Evolutionary conservation across 2,329 filamentous ascomycete species (phyloP).

Genomic region (Phialophora tarda): DNA sequence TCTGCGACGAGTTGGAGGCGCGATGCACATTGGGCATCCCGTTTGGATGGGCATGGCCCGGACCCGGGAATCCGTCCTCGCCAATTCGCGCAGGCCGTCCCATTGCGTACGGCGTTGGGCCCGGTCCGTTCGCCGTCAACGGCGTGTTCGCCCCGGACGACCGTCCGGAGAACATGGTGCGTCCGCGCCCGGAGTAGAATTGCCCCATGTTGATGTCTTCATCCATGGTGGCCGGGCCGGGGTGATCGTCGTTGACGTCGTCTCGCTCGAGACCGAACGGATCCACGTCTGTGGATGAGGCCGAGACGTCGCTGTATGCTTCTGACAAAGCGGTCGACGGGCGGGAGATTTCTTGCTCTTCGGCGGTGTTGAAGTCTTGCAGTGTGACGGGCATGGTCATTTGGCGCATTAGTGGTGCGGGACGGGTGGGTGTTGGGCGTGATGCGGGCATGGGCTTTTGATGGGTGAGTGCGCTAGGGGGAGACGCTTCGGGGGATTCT

Average conservation of each 20-base stretch:
- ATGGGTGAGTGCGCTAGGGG: conserved; percentile 3
- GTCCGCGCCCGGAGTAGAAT: conserved; percentile 35
- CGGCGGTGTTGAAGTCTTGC: conserved; percentile 33
- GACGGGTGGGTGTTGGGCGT: conserved; percentile 33
- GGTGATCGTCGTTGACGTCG: conserved; percentile 29
- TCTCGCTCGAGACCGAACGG: conserved; percentile 38
- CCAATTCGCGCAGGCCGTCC: conserved; percentile 28
- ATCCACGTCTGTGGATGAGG: conserved; percentile 38
- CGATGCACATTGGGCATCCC: conserved; percentile 13
- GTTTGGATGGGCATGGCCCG: conserved; percentile 19
- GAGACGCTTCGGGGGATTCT: conserved; percentile 21
- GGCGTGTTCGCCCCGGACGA: conserved; percentile 22
- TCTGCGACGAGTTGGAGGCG: conserved; percentile 13
- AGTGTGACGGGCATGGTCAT: conserved; percentile 40
- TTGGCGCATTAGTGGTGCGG: conserved; percentile 34
- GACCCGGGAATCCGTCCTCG: conserved; percentile 32
- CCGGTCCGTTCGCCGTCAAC: conserved; percentile 29
- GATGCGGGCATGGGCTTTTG: conserved; percentile 17
- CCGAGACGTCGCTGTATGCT: conserved; percentile 37
- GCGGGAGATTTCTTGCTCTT: conserved; percentile 33
- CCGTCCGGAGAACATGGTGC: conserved; percentile 33
- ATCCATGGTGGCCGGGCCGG: conserved; percentile 36
- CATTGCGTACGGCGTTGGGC: conserved; percentile 28
- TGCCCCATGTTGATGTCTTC: conserved; percentile 29
- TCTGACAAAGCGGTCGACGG: conserved; percentile 38